Evolutionary conservation across 225 moss, liverwort and hornwort genomes (phyloP).

Genomic region (Pleurozium schreberi): DNA sequence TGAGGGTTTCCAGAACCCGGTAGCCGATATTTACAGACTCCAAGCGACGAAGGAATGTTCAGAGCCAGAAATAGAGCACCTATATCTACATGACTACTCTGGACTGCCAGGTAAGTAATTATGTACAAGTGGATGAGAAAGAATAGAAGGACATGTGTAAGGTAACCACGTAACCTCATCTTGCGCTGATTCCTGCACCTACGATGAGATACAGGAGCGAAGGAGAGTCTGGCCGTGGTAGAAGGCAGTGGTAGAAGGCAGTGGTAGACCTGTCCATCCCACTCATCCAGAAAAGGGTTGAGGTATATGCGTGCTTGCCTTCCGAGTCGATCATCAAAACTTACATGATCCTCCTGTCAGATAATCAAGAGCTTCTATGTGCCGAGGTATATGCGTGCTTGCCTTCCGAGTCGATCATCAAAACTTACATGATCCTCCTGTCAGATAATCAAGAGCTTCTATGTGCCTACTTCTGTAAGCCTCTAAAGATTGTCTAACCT

Average conservation of each 20-base stretch:
- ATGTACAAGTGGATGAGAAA: conserved; percentile 10
- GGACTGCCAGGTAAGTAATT: not conserved
- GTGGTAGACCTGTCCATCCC: not conserved
- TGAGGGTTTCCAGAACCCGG: not conserved
- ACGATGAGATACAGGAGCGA: not conserved
- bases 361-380: not conserved
- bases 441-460: not conserved
- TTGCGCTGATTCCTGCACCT: not conserved
- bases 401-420: conserved; percentile 27
- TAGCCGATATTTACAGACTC: conserved; percentile 29
- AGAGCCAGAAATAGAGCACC: conserved; percentile 1
- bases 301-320: conserved; percentile 1
- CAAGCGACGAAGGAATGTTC: conserved; percentile 10
- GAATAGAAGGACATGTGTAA: conserved; percentile 2
- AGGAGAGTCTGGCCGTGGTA: not conserved
- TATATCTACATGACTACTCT: conserved; percentile 1
- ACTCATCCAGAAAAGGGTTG: not conserved
- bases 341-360: conserved; percentile 25
- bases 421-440: conserved; percentile 31
- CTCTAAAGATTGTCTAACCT: not conserved
- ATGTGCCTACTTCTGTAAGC: conserved; percentile 20
- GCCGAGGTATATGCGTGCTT: conserved; percentile 17
- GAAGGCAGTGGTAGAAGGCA: not conserved
- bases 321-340: conserved; percentile 29
- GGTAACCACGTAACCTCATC: not conserved